These are phyloP conservation scores for Diplodia scrobiculata DNA, from an alignment of 2,329 filamentous ascomycete species.

Conservation along the genomic window DNA sequence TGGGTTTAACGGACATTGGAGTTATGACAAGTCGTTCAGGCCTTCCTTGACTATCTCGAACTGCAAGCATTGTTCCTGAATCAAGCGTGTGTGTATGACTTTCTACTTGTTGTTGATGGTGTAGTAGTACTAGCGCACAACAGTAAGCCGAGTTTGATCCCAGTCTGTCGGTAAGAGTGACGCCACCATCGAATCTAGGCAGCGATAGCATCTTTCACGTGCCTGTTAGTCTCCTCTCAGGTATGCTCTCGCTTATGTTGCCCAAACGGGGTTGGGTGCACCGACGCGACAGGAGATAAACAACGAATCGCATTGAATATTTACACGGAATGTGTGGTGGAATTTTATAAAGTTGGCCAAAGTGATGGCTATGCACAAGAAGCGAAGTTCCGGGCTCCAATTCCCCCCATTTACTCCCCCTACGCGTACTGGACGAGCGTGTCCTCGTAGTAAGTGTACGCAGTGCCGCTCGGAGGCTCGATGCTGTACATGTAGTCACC, in stretches of 20 bases:
- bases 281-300: too few species aligned
- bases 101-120: neutral
- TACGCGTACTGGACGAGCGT: conserved; percentile 2
- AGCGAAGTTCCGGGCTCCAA: neutral
- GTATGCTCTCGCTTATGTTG: too few species aligned
- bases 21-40: too few species aligned
- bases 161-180: neutral
- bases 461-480: conserved; percentile 49
- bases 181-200: neutral
- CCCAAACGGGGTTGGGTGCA: too few species aligned
- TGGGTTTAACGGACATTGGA: too few species aligned
- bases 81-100: neutral
- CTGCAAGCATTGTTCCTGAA: neutral
- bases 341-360: too few species aligned
- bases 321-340: neutral
- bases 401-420: neutral
- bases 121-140: neutral
- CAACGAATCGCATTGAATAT: neutral
- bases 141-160: neutral
- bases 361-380: conserved; percentile 12
- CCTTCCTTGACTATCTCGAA: too few species aligned
- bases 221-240: too few species aligned
- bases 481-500: conserved; percentile 48
- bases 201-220: too few species aligned
- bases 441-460: conserved; percentile 36